Evolutionary conservation across 768 basidiomycete genomes (phyloP).

Genomic region (Chlorophyllum brunneum): DNA sequence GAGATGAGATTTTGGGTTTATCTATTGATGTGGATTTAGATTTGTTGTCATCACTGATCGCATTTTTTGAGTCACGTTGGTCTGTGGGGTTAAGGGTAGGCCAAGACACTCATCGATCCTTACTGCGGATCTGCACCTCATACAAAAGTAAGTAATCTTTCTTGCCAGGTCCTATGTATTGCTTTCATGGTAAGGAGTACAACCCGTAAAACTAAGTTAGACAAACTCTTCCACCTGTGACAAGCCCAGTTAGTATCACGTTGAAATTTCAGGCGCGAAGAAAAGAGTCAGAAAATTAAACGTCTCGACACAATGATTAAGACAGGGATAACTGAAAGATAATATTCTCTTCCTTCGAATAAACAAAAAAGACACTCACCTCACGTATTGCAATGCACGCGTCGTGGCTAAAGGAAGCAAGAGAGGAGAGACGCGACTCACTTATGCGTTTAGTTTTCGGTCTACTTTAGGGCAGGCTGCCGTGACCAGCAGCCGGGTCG

Average conservation of each 20-base stretch:
- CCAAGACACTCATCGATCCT: background rate
- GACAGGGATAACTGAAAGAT: slow-evolving; percentile 75
- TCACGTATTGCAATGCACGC: no score
- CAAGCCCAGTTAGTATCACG: background rate
- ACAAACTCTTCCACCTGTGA: background rate
- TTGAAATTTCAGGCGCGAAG: background rate
- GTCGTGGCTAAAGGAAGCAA: no score
- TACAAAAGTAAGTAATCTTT: background rate
- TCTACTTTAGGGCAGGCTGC: no score
- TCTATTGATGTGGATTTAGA: slow-evolving; percentile 5
- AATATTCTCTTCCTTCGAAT: slow-evolving; percentile 34
- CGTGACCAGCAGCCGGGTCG: no score
- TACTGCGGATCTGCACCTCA: background rate
- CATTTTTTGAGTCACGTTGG: slow-evolving; percentile 9
- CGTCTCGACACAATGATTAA: slow-evolving; percentile 59
- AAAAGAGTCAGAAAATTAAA: background rate
- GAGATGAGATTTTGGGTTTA: background rate
- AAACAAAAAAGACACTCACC: slow-evolving; percentile 10
- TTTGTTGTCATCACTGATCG: slow-evolving; percentile 1
- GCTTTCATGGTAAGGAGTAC: background rate
- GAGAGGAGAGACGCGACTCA: no score
- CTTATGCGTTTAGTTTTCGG: no score
- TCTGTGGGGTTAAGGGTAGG: slow-evolving; percentile 4
- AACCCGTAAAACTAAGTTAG: background rate
- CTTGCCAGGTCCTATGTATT: background rate